Evolutionary conservation across 2,329 filamentous ascomycete genomes (phyloP).

Genomic region (Trichoderma koningiopsis): DNA sequence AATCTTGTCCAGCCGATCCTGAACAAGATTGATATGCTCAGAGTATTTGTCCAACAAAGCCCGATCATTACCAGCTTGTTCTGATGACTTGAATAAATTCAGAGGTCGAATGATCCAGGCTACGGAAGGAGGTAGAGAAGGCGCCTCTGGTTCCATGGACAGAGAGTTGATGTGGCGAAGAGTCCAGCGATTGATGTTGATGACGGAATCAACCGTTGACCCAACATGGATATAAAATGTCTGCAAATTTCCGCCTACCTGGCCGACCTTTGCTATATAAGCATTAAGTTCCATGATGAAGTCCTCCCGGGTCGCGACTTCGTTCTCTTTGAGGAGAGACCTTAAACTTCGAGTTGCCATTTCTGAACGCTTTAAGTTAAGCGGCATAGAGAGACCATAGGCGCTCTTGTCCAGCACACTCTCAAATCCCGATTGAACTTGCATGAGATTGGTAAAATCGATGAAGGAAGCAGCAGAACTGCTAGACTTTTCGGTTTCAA

Average conservation of each 20-base stretch:
- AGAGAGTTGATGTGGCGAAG: conserved; percentile 67
- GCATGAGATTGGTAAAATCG: conserved; percentile 76
- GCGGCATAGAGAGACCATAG: conserved; percentile 66
- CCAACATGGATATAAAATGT: conserved; percentile 78
- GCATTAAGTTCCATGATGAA: conserved; percentile 74
- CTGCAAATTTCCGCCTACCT: conserved; percentile 67
- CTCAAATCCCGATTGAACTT: conserved; percentile 74
- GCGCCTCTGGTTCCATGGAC: conserved; percentile 39
- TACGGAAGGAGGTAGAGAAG: conserved; percentile 40
- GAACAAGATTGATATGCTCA: conserved; percentile 68
- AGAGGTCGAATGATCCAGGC: conserved; percentile 52
- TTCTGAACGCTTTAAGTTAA: conserved; percentile 79
- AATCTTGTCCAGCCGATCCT: conserved; percentile 67
- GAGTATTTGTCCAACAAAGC: conserved; percentile 73
- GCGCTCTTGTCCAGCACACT: conserved; percentile 70
- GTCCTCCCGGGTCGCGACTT: conserved; percentile 67
- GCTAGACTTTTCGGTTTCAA: conserved; percentile 42
- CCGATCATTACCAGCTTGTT: conserved; percentile 51
- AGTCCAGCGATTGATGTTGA: conserved; percentile 76
- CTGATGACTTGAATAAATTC: conserved; percentile 64
- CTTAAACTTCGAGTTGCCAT: conserved; percentile 73
- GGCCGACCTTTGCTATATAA: conserved; percentile 70
- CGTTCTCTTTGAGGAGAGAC: conserved; percentile 70
- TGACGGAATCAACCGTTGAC: conserved; percentile 71
- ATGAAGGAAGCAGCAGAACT: conserved; percentile 41